A percentile compares a stretch with the other conserved stretches of the same genome.
These are phyloP conservation scores for Sabuloglossum arenarium DNA, from an alignment of 495 filamentous ascomycete genomes.

Conservation along the genomic window DNA sequence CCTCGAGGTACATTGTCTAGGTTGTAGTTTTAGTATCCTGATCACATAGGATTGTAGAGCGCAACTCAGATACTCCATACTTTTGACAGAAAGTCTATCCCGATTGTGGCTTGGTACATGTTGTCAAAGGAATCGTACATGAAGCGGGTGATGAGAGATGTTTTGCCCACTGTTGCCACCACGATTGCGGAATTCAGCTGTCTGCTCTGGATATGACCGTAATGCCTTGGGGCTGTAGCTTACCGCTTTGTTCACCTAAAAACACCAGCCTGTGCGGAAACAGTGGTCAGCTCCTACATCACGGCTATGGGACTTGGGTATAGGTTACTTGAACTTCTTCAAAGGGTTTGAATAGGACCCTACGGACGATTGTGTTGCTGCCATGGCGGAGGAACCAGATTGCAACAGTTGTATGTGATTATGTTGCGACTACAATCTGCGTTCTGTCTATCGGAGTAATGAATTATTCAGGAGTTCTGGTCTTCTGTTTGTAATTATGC, in stretches of 20 bases:
- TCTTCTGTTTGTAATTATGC: neutral
- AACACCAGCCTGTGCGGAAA: conserved; percentile 60
- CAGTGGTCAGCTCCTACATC: conserved; percentile 8
- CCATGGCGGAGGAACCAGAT: conserved; percentile 18
- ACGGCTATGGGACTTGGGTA: neutral
- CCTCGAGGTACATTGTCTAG: conserved; percentile 98
- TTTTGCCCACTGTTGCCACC: conserved; percentile 64
- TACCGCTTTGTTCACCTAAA: conserved; percentile 95
- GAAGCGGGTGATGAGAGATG: conserved; percentile 93
- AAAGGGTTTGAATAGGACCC: conserved; percentile 95
- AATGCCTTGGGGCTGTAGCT: neutral
- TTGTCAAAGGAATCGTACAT: conserved; percentile 99
- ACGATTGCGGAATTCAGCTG: conserved; percentile 3
- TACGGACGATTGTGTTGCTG: conserved; percentile 33
- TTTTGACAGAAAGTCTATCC: conserved; percentile 98
- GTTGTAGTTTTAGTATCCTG: conserved; percentile 7
- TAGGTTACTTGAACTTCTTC: conserved; percentile 94
- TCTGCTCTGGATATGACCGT: conserved; percentile 4
- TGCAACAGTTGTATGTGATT: neutral
- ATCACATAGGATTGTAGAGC: neutral
- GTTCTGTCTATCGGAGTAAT: neutral
- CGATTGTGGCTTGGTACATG: conserved; percentile 98
- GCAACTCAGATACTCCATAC: conserved; percentile 20
- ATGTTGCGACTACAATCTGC: neutral
- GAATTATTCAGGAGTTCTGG: neutral